These are phyloP conservation scores for Xanthoparmelia taractica DNA, from an alignment of 495 filamentous ascomycete genomes.

Conservation along the genomic window DNA sequence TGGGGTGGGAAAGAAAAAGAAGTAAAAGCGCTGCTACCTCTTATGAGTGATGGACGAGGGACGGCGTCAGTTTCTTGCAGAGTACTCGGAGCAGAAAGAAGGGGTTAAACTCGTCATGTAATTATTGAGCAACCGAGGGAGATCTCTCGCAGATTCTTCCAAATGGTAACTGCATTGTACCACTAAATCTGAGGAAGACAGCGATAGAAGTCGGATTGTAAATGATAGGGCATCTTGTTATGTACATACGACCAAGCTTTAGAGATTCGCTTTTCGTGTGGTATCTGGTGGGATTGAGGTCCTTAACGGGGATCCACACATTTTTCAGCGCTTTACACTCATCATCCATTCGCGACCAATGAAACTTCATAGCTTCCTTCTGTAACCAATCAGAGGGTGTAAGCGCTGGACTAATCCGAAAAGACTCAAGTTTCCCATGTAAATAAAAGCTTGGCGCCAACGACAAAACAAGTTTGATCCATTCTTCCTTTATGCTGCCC, in stretches of 20 bases:
- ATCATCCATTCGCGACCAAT: neutral
- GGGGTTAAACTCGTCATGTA: neutral
- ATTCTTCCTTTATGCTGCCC: neutral
- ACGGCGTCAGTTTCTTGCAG: neutral
- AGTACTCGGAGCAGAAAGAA: neutral
- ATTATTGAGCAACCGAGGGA: neutral
- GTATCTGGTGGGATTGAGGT: too few species aligned
- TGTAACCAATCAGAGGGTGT: neutral
- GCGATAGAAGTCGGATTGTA: neutral
- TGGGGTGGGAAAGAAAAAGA: slow-evolving; percentile 39
- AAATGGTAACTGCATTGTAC: neutral
- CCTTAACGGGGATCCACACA: neutral
- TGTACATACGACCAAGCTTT: neutral
- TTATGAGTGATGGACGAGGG: neutral
- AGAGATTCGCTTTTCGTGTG: too few species aligned
- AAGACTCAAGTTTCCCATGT: neutral
- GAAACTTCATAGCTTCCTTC: neutral
- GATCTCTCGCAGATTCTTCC: neutral
- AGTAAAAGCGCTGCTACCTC: neutral
- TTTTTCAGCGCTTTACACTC: neutral
- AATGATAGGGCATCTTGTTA: neutral
- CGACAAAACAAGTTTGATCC: neutral
- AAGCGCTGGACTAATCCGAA: neutral
- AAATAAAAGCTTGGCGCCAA: slow-evolving; percentile 7
- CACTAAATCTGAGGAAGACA: neutral